phyloP scores from a whole-genome alignment of 192 early-diverging fungal species.

The Obelidium mucronatum region DNA sequence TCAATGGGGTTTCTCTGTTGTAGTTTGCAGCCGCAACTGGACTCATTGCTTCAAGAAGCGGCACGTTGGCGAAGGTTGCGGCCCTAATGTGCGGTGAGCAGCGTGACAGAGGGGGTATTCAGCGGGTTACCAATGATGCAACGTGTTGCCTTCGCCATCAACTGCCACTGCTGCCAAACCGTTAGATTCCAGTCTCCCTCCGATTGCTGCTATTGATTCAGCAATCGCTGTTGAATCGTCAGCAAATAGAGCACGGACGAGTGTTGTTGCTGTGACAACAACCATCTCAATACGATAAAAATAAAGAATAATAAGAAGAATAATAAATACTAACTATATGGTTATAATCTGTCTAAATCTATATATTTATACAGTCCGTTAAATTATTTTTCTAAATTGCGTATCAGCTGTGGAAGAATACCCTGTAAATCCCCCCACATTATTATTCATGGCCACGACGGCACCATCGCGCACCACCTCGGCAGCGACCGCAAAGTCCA shows the following conservation, averaged over 20 bases:
- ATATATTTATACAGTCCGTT: too few species aligned
- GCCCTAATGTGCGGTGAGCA: not conserved
- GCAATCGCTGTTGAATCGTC: too few species aligned
- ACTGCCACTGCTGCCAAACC: not conserved
- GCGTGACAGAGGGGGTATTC: too few species aligned
- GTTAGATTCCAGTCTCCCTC: too few species aligned
- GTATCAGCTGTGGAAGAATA: not conserved
- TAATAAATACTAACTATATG: too few species aligned
- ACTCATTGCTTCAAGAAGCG: not conserved
- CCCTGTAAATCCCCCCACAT: not conserved
- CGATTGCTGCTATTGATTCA: too few species aligned
- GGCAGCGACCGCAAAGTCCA: too few species aligned
- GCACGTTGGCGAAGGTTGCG: not conserved
- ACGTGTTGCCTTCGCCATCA: not conserved
- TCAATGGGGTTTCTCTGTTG: slow-evolving; percentile 87
- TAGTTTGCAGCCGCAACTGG: slow-evolving; percentile 60
- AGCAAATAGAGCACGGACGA: too few species aligned
- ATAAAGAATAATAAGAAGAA: too few species aligned
- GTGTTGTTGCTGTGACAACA: too few species aligned
- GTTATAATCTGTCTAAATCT: too few species aligned
- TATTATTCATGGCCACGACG: not conserved
- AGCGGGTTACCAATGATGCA: not conserved
- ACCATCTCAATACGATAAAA: too few species aligned
- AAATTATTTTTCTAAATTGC: not conserved
- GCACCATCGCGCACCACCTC: not conserved